Percentiles rank a stretch among this genome's conserved stretches.
These are phyloP conservation scores for Spathaspora arborariae DNA, from an alignment of 805 yeast genomes.

Conservation along the genomic window DNA sequence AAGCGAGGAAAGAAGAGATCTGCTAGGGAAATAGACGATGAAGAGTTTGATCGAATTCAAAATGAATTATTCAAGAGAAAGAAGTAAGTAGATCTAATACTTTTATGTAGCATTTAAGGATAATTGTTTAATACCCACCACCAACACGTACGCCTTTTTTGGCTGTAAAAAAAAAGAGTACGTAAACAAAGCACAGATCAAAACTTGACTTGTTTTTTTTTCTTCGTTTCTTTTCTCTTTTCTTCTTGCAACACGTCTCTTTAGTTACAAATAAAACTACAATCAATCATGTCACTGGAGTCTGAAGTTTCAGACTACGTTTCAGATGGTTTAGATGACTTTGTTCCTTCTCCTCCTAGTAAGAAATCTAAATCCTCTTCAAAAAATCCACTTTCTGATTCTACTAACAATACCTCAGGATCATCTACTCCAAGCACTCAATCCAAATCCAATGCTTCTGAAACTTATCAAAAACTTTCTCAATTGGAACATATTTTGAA, in stretches of 20 bases:
- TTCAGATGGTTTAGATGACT: constrained; percentile 18
- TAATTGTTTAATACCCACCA: too few species aligned
- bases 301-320: constrained; percentile 11
- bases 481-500: constrained; percentile 94
- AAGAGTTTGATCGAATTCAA: constrained; percentile 47
- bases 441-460: constrained; percentile 40
- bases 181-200: background rate
- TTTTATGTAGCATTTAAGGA: too few species aligned
- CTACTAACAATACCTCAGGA: constrained; percentile 16
- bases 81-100: too few species aligned
- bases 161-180: background rate
- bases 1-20: constrained; percentile 33
- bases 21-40: constrained; percentile 43
- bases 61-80: constrained; percentile 30
- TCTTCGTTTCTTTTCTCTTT: background rate
- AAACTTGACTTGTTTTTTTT: background rate
- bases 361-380: constrained; percentile 7
- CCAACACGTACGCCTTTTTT: too few species aligned
- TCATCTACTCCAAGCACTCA: constrained; percentile 9
- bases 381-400: constrained; percentile 17
- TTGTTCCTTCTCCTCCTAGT: constrained; percentile 11
- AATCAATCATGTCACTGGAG: constrained; percentile 6
- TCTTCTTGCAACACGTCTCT: background rate
- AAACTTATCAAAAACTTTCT: constrained; percentile 87
- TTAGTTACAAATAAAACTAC: background rate